phyloP scores from a whole-genome alignment of 225 moss, liverwort and hornwort species.

The Antitrichia curtipendula region DNA sequence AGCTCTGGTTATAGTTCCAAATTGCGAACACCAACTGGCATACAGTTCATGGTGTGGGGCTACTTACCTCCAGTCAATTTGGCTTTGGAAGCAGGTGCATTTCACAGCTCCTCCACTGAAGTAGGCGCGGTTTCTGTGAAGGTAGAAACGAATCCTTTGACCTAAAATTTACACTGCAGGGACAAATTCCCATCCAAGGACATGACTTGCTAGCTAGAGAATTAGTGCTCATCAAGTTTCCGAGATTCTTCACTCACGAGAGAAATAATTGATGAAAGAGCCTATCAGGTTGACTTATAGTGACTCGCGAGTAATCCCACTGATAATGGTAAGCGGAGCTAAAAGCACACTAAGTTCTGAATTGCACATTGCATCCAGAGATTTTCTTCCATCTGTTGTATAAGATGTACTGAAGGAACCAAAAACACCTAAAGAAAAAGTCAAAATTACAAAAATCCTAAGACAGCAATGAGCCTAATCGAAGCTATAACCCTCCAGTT shows the following conservation, averaged over 20 bases:
- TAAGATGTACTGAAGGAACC: background rate
- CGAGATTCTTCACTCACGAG: background rate
- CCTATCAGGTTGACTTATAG: background rate
- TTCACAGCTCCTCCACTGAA: background rate
- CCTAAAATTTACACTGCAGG: background rate
- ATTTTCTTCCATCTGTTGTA: background rate
- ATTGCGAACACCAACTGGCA: background rate
- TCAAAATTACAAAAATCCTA: background rate
- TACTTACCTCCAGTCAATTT: background rate
- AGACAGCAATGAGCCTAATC: background rate
- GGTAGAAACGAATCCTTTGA: background rate
- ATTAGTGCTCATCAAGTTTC: background rate
- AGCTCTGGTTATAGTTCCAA: background rate
- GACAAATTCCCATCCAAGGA: background rate
- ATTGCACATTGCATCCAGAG: background rate
- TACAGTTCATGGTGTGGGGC: background rate
- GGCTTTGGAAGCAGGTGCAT: background rate
- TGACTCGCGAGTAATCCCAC: background rate
- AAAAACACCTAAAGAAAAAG: background rate
- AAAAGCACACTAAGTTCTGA: background rate
- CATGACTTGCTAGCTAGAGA: background rate
- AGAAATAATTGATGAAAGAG: background rate
- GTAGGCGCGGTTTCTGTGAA: background rate
- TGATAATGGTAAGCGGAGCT: background rate
- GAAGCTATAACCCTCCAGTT: background rate